Conservation (phyloP, 495 filamentous ascomycete genomes). For the Hyaloscypha finlandica region DNA sequence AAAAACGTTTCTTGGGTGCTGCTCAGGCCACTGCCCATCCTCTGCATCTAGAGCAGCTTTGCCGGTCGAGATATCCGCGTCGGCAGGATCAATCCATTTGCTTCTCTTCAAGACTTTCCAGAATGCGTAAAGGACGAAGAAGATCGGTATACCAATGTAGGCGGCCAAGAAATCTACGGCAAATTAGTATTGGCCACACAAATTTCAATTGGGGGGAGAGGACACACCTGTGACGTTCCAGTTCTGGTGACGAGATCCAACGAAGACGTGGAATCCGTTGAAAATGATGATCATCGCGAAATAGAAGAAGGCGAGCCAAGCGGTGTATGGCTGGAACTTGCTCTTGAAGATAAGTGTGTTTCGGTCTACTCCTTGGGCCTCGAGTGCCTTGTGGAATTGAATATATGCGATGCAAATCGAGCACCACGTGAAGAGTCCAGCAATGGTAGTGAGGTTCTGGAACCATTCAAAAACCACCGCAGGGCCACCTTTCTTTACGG, state of each 20-base stretch:
- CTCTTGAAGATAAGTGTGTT: constrained; percentile 57
- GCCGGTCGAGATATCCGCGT: constrained; percentile 63
- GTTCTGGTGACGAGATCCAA: constrained; percentile 39
- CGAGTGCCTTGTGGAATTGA: constrained; percentile 33
- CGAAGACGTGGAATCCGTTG: constrained; percentile 57
- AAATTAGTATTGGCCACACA: constrained; percentile 16
- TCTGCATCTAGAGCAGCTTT: constrained; percentile 62
- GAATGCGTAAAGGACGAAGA: constrained; percentile 54
- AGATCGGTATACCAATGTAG: constrained; percentile 63
- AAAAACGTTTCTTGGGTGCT: constrained; percentile 28
- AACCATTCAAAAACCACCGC: constrained; percentile 63
- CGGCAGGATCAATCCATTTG: constrained; percentile 28
- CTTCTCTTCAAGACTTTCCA: constrained; percentile 56
- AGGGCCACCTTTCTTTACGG: constrained; percentile 53
- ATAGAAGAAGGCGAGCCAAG: constrained; percentile 59
- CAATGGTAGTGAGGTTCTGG: constrained; percentile 57
- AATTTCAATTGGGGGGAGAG: neutral
- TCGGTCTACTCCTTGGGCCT: constrained; percentile 32
- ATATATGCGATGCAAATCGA: constrained; percentile 31
- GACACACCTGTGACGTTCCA: constrained; percentile 42
- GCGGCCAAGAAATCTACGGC: constrained; percentile 50
- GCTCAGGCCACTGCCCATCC: constrained; percentile 28
- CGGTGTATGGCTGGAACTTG: constrained; percentile 63
- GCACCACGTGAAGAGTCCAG: constrained; percentile 60
- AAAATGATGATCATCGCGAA: constrained; percentile 56